phyloP scores from a whole-genome alignment of 2,329 filamentous ascomycete species.

The Fusarium pininemorale region DNA sequence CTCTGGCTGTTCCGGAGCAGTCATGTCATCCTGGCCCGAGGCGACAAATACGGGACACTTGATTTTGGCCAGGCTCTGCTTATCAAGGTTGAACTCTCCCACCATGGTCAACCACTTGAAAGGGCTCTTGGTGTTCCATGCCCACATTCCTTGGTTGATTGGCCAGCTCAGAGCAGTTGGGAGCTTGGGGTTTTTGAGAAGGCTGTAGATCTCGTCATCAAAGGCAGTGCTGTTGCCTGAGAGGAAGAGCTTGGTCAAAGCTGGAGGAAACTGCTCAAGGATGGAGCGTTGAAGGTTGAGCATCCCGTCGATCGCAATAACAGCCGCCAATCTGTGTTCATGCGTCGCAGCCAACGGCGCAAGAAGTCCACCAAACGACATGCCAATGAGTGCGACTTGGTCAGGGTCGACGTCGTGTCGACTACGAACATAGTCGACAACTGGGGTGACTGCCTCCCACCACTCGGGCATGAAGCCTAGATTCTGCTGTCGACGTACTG shows the following conservation, averaged over 20 bases:
- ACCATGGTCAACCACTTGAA: neutral
- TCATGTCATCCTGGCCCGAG: neutral
- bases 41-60: neutral
- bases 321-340: slow-evolving; percentile 52
- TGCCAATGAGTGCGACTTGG: slow-evolving; percentile 51
- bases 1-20: neutral
- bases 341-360: slow-evolving; percentile 53
- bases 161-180: neutral
- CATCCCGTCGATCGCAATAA: slow-evolving; percentile 9
- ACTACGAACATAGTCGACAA: slow-evolving; percentile 50
- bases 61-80: slow-evolving; percentile 22
- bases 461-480: slow-evolving; percentile 56
- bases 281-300: neutral
- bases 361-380: slow-evolving; percentile 54
- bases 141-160: neutral
- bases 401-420: slow-evolving; percentile 43
- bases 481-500: slow-evolving; percentile 50
- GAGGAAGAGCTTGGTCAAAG: neutral
- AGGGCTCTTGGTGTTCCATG: neutral
- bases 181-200: neutral
- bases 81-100: slow-evolving; percentile 6
- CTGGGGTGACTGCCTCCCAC: slow-evolving; percentile 51
- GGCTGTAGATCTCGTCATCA: neutral
- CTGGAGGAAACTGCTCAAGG: neutral
- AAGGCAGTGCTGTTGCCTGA: neutral